Conservation (phyloP, 179 eudicot species). For the Vitellaria paradoxa region DNA sequence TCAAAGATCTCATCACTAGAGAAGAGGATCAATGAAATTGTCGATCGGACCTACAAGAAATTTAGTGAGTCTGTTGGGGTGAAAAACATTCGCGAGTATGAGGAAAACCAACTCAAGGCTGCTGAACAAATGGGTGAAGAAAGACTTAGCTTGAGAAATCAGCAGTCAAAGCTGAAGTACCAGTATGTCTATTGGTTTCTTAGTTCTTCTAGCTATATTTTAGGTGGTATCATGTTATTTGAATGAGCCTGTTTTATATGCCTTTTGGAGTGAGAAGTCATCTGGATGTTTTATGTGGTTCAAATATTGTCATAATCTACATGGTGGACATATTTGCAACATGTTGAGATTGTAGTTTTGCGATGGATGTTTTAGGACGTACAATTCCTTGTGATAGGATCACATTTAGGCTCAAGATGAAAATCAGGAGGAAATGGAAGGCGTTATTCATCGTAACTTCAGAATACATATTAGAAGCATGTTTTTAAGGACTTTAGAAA, state of each 20-base stretch:
- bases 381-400: too few relatives aligned
- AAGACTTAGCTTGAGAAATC: slow-evolving; percentile 74
- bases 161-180: slow-evolving; percentile 88
- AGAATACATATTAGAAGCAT: too few relatives aligned
- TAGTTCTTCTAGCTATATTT: slow-evolving; percentile 1
- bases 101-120: slow-evolving; percentile 89
- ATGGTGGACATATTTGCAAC: too few relatives aligned
- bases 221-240: not conserved
- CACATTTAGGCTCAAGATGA: too few relatives aligned
- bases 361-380: too few relatives aligned
- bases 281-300: too few relatives aligned
- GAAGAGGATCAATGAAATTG: slow-evolving; percentile 77
- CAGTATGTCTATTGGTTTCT: slow-evolving; percentile 55
- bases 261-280: not conserved
- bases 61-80: slow-evolving; percentile 91
- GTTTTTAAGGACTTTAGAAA: too few relatives aligned
- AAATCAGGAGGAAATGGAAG: too few relatives aligned
- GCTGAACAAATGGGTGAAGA: slow-evolving; percentile 75
- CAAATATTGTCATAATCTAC: too few relatives aligned
- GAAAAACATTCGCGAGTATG: slow-evolving; percentile 86
- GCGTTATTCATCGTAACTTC: too few relatives aligned
- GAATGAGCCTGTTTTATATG: not conserved
- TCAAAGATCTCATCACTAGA: slow-evolving; percentile 62
- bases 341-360: too few relatives aligned
- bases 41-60: slow-evolving; percentile 74